Evolutionary conservation across 129 eudicot genomes (phyloP), one percentile per base, ranked within the genome.

Genomic region (Helianthus tuberosus): DNA sequence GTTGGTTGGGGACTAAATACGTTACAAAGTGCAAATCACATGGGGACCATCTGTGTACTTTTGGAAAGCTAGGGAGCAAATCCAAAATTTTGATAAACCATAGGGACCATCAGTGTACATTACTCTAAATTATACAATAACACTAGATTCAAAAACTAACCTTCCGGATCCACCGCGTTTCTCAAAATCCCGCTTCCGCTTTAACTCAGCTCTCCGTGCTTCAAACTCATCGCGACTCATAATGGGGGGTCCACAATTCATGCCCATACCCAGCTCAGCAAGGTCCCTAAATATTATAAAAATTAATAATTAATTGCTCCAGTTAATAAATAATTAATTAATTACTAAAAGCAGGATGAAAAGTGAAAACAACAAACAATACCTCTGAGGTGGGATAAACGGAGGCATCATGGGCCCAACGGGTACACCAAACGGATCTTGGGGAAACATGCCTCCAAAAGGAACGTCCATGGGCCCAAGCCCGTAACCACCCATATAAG

Each of bases 211-310:
- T 77, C 93, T 87, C n/a, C 90, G 88, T 71, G 99, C 99, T 81
- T 95, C 96, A 80, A 88, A 95, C 77, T 91, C 94, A 84, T 88
- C 92, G 46, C 96, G 80, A 64, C 95, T 86, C 96, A 91, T 79
- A 51, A 77, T 14, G 15, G 91, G 97, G 64, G 89, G 96, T 3
- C 94, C 91, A 55, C 84, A 69, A 80, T 80, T 90, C 74, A 88
- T 85, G 64, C 96, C 99, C 96, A 82, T 85, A 12, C 93, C 96
- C 67, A 85, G 78, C 69, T 87, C 90, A 3, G 91, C 83, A 63
- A 93, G 93, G 77, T 94, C 97, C 89, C 99, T 94, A 80, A 61
- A 38, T n/a, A 8, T 63, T 53, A 61, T 11, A 11, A 17, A 69
- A 48, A 32, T 36, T 60, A 50, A 74, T 10, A 48, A 32, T 48